phyloP scores from a whole-genome alignment of 106 monocot species.

The Apostasia shenzhenica region DNA sequence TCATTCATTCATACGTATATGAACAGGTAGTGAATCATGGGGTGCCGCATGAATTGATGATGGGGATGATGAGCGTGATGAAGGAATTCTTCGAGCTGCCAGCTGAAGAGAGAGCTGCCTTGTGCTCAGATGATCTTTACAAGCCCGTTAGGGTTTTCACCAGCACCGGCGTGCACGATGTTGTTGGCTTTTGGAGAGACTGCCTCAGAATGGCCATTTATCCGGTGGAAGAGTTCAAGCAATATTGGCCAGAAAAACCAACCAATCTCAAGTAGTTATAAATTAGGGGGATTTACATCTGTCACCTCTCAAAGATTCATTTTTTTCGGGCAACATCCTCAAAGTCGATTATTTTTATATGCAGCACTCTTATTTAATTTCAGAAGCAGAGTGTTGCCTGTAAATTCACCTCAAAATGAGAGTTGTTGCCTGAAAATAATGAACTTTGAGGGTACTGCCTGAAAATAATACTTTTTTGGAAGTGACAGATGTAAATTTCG shows the following conservation, averaged over 20 bases:
- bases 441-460: no score
- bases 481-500: no score
- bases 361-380: no score
- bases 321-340: neutral
- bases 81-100: conserved; percentile 19
- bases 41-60: neutral
- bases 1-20: no score
- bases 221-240: conserved; percentile 7
- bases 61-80: neutral
- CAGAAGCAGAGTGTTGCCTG: no score
- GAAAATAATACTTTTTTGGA: no score
- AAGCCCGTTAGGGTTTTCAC: conserved; percentile 1
- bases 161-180: neutral
- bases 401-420: no score
- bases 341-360: neutral
- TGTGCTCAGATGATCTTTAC: conserved; percentile 7
- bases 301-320: no score
- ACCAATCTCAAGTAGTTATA: conserved; percentile 4
- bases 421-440: no score
- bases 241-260: conserved; percentile 12
- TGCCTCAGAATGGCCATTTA: neutral
- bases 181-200: conserved; percentile 8
- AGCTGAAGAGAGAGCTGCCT: neutral
- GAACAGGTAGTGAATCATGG: conserved; percentile 23
- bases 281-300: no score